Evolutionary conservation across 1,284 basidiomycete genomes (phyloP).

Genomic region (Sanguinoderma infundibulare): DNA sequence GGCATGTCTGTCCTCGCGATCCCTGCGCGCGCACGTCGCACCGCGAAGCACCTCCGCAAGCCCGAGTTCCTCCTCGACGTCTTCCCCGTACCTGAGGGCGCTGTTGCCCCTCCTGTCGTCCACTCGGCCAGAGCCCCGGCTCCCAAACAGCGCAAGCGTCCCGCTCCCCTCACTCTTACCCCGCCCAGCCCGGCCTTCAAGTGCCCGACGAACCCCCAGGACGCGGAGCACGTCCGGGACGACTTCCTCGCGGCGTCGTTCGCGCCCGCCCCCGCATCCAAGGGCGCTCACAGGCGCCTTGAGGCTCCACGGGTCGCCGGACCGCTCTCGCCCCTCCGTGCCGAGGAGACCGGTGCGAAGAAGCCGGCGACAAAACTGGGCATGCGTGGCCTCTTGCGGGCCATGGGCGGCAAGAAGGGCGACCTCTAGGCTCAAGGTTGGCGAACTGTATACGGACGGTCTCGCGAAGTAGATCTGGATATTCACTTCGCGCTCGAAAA

Average conservation of each 20-base stretch:
- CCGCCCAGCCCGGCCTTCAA: conserved; percentile 34
- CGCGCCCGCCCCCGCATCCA: conserved; percentile 24
- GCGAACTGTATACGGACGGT: neutral
- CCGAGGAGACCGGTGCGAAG: conserved; percentile 10
- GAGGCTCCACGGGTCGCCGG: neutral
- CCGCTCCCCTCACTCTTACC: conserved; percentile 34
- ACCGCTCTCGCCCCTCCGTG: conserved; percentile 6
- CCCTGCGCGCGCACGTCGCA: conserved; percentile 36
- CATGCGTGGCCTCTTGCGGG: conserved; percentile 25
- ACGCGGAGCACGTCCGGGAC: conserved; percentile 28
- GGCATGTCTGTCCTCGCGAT: conserved; percentile 38
- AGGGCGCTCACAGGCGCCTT: conserved; percentile 6
- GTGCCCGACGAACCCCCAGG: conserved; percentile 35
- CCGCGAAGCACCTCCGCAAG: conserved; percentile 38
- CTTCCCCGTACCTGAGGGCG: conserved; percentile 33
- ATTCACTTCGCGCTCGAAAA: conserved; percentile 12
- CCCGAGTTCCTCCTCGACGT: conserved; percentile 38
- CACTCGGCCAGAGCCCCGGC: neutral
- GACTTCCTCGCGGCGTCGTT: conserved; percentile 38
- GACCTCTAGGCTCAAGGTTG: conserved; percentile 10
- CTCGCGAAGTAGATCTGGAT: conserved; percentile 14
- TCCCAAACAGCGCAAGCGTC: conserved; percentile 29
- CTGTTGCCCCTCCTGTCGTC: conserved; percentile 5
- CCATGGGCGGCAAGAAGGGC: conserved; percentile 26
- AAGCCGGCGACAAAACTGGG: conserved; percentile 16